These are phyloP conservation scores for Primulina eburnea DNA, from an alignment of 257 asterid genomes.

Conservation along the genomic window DNA sequence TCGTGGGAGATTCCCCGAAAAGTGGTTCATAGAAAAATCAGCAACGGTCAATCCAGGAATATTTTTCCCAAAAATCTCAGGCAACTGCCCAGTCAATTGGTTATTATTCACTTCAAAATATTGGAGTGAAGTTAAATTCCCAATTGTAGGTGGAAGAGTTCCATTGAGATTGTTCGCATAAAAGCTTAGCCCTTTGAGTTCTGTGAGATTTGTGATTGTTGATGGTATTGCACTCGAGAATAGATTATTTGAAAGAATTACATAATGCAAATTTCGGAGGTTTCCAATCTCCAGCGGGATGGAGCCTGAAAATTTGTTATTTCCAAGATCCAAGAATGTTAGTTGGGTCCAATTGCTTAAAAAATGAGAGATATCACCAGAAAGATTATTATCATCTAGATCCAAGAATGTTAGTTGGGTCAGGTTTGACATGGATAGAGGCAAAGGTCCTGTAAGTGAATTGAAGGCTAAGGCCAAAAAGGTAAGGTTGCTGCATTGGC, in stretches of 20 bases:
- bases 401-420: slow-evolving; percentile 48
- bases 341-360: slow-evolving; percentile 55
- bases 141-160: too few species aligned
- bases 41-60: slow-evolving; percentile 39
- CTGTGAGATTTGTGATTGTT: slow-evolving; percentile 46
- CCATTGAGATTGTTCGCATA: not conserved
- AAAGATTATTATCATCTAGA: slow-evolving; percentile 52
- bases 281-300: slow-evolving; percentile 59
- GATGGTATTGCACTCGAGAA: slow-evolving; percentile 65
- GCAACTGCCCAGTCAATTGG: slow-evolving; percentile 54
- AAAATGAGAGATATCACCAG: slow-evolving; percentile 55
- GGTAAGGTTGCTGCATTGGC: slow-evolving; percentile 38
- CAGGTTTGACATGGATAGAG: slow-evolving; percentile 57
- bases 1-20: slow-evolving; percentile 63
- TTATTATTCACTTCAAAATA: slow-evolving; percentile 46
- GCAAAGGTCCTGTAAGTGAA: slow-evolving; percentile 57
- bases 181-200: slow-evolving; percentile 39
- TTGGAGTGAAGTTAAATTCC: slow-evolving; percentile 17
- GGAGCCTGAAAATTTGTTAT: slow-evolving; percentile 52
- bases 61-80: slow-evolving; percentile 55
- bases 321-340: slow-evolving; percentile 54
- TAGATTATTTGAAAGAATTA: slow-evolving; percentile 50
- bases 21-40: slow-evolving; percentile 55
- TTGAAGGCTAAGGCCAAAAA: slow-evolving; percentile 37
- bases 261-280: slow-evolving; percentile 22